Evolutionary conservation across 345 rosid genomes (phyloP), one percentile per base, ranked within the genome.

Genomic region (Reutealis trisperma): DNA sequence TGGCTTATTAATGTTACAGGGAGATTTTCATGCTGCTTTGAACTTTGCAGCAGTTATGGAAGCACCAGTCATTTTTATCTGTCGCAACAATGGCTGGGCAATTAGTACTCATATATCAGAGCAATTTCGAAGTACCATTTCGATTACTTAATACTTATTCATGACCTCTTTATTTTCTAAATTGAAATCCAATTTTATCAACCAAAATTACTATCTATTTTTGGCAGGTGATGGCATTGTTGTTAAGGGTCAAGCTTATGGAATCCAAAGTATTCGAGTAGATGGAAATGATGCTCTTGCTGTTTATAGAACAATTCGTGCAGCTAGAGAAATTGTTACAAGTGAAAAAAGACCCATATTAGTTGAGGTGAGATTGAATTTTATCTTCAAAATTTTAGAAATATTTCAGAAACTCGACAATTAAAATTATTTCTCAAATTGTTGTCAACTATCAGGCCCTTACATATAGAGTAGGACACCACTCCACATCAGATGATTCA

Each of bases 221-320:
- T 77, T 75, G 78, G 55, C 74, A 95, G 97, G 98, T 81, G 98
- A 93, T 75, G 97, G 99, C n/a, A 79, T 86, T 76, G 99, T 88
- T 68, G 92, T 90, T 45, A 89, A 83, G 86, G 95, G 97, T 25
- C 91, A 60, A 37, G 97, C 98, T 65, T 95, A 95, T 83, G 97
- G 97, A 65, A 85, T 95, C 58, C 83, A 86, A 71, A 91, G 98
- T 75, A 90, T 92, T 72, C 89, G 97, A 60, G 96, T 95, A 37
- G 97, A 95, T 82, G 99, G 98, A 60, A 93, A 93, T 63, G 98
- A 94, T 71, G 93, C 90, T 42, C 95, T 94, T 77, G 98, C 98
- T 57, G 79, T 94, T 77, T 91, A 93, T 76, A 89, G 86, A 81
- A 91, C 93, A 8, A 92, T 93, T 62, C 87, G 78, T 42, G 64